A percentile compares a stretch with the other conserved stretches of the same genome.
phyloP scores from a whole-genome alignment of 352 stramenopile species.

The Blastocystis sp. region DNA sequence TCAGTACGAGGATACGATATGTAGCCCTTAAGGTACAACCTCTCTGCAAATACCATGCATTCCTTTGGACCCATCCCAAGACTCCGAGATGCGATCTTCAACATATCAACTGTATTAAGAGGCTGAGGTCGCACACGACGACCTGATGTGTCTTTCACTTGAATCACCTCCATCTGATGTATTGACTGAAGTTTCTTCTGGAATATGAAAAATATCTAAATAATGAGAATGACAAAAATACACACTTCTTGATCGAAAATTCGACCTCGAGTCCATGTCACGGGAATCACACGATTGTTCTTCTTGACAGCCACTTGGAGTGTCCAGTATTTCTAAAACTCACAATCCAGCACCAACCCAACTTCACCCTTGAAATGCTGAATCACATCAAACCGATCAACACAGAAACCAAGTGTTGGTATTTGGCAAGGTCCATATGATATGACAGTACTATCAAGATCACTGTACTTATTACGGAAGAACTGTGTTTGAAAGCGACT shows the following conservation, averaged over 20 bases:
- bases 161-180: slow-evolving; percentile 15
- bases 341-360: slow-evolving; percentile 66
- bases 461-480: slow-evolving; percentile 78
- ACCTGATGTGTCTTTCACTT: slow-evolving; percentile 27
- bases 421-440: slow-evolving; percentile 80
- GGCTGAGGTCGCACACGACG: slow-evolving; percentile 66
- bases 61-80: slow-evolving; percentile 70
- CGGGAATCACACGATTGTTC: slow-evolving; percentile 63
- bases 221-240: not conserved
- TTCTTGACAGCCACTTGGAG: slow-evolving; percentile 59
- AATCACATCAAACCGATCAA: slow-evolving; percentile 77
- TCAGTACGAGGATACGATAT: slow-evolving; percentile 80
- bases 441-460: slow-evolving; percentile 75
- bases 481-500: slow-evolving; percentile 78
- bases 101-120: slow-evolving; percentile 71
- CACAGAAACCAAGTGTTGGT: slow-evolving; percentile 78
- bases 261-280: slow-evolving; percentile 66
- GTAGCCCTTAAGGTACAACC: slow-evolving; percentile 77
- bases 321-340: slow-evolving; percentile 62
- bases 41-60: slow-evolving; percentile 74
- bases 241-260: slow-evolving; percentile 69
- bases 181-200: slow-evolving; percentile 69
- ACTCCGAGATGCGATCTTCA: slow-evolving; percentile 68
- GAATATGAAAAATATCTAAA: slow-evolving; percentile 65
- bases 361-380: slow-evolving; percentile 77